Evolutionary conservation across 1,284 basidiomycete genomes (phyloP).

Genomic region (Omphalotus olearius): DNA sequence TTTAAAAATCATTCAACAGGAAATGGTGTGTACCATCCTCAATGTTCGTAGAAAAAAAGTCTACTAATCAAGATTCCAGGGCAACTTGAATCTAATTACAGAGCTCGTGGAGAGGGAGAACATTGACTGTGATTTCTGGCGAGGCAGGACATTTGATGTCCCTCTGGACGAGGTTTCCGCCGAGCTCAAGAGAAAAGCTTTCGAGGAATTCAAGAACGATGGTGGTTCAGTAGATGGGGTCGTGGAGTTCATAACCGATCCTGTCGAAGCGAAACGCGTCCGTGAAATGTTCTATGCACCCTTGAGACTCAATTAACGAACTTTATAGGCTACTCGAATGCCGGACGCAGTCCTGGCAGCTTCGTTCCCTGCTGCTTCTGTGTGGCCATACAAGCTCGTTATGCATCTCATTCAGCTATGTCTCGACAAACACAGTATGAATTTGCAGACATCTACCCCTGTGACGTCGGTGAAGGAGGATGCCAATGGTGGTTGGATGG

Average conservation of each 20-base stretch:
- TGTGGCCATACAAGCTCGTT: slow-evolving; percentile 23
- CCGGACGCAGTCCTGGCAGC: slow-evolving; percentile 19
- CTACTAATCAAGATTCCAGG: neutral
- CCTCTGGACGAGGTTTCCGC: slow-evolving; percentile 17
- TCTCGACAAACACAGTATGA: slow-evolving; percentile 16
- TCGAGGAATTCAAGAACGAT: slow-evolving; percentile 17
- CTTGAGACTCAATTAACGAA: too few relatives aligned
- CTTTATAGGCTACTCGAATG: slow-evolving; percentile 18
- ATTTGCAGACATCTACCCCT: slow-evolving; percentile 21
- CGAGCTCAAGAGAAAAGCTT: slow-evolving; percentile 12
- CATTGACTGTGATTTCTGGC: slow-evolving; percentile 22
- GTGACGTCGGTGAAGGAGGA: slow-evolving; percentile 14
- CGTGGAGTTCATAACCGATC: slow-evolving; percentile 18
- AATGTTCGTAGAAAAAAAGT: neutral
- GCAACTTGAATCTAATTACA: slow-evolving; percentile 16
- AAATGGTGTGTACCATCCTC: slow-evolving; percentile 2
- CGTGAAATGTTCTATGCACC: neutral
- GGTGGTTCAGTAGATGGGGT: slow-evolving; percentile 20
- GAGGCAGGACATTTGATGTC: slow-evolving; percentile 15
- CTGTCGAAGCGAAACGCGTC: slow-evolving; percentile 20
- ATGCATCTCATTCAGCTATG: slow-evolving; percentile 19
- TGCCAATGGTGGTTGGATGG: slow-evolving; percentile 12
- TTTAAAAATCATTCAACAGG: slow-evolving; percentile 17
- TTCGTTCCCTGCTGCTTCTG: slow-evolving; percentile 19
- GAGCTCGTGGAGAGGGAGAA: slow-evolving; percentile 17